Percentiles rank a stretch among this genome's conserved stretches.
These are phyloP conservation scores for Capronia epimyces DNA, from an alignment of 2,329 filamentous ascomycete genomes.

Conservation along the genomic window DNA sequence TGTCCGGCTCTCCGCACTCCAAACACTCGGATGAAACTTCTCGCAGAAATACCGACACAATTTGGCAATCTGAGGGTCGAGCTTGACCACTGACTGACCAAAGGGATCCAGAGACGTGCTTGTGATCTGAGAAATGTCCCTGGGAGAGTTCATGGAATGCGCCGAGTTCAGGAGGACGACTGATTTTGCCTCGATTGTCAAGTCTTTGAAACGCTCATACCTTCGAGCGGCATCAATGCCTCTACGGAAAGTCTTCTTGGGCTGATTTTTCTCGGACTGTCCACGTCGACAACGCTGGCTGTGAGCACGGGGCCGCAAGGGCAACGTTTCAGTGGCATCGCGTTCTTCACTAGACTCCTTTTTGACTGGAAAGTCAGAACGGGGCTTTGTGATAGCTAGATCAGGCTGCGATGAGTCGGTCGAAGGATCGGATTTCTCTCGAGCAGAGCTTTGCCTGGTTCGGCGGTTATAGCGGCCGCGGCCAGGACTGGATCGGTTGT, in stretches of 20 bases:
- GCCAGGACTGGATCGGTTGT: conserved; percentile 15
- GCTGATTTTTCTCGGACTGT: neutral
- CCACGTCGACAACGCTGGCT: neutral
- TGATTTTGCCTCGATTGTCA: conserved; percentile 1
- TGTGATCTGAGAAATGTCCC: conserved; percentile 22
- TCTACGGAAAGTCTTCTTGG: neutral
- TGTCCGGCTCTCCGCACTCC: conserved; percentile 23
- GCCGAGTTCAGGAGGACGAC: conserved; percentile 12
- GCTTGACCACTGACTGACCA: conserved; percentile 20
- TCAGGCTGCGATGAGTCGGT: conserved; percentile 4
- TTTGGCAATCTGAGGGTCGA: conserved; percentile 21
- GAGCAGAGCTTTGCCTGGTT: conserved; percentile 4
- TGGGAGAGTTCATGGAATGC: conserved; percentile 4
- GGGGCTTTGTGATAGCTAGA: neutral
- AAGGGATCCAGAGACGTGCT: conserved; percentile 22
- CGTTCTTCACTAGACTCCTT: neutral
- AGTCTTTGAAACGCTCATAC: neutral
- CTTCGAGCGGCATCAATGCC: neutral
- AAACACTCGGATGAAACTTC: conserved; percentile 25
- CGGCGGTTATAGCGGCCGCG: conserved; percentile 10
- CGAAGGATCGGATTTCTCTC: neutral
- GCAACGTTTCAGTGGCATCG: neutral
- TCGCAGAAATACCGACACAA: conserved; percentile 24
- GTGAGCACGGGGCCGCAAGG: conserved; percentile 4
- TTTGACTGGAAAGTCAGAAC: neutral